Percentiles rank a stretch among this genome's conserved stretches.
phyloP scores from a whole-genome alignment of 75 land plant genomes.

The Cryptomeria japonica region DNA sequence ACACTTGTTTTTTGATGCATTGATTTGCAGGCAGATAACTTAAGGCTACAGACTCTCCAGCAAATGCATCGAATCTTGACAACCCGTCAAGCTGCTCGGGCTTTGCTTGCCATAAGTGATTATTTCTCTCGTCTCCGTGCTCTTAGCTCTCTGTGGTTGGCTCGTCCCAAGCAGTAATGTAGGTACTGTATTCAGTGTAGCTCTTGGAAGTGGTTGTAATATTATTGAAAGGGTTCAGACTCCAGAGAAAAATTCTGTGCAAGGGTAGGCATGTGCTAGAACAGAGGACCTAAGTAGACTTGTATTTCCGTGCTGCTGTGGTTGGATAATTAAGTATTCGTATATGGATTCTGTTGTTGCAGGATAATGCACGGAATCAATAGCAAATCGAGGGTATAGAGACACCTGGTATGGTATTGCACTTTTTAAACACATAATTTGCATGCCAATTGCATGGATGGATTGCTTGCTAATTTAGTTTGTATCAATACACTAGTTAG shows the following conservation, averaged over 20 bases:
- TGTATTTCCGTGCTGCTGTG: not conserved
- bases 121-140: constrained; percentile 64
- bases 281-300: not conserved
- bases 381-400: not conserved
- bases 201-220: constrained; percentile 1
- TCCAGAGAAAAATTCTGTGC: not conserved
- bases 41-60: constrained; percentile 64
- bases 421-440: not conserved
- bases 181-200: not conserved
- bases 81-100: constrained; percentile 63
- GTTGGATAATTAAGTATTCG: not conserved
- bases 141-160: constrained; percentile 62
- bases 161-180: constrained; percentile 55
- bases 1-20: not conserved
- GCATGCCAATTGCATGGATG: not conserved
- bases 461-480: not conserved
- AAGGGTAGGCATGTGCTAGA: not conserved
- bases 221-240: not conserved
- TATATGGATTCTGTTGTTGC: not conserved
- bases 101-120: constrained; percentile 60
- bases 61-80: constrained; percentile 66
- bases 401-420: not conserved
- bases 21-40: constrained; percentile 53
- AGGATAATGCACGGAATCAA: not conserved
- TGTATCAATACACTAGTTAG: not conserved